Conservation (phyloP, 257 asterid genomes). For the Solanum appendiculatum region DNA sequence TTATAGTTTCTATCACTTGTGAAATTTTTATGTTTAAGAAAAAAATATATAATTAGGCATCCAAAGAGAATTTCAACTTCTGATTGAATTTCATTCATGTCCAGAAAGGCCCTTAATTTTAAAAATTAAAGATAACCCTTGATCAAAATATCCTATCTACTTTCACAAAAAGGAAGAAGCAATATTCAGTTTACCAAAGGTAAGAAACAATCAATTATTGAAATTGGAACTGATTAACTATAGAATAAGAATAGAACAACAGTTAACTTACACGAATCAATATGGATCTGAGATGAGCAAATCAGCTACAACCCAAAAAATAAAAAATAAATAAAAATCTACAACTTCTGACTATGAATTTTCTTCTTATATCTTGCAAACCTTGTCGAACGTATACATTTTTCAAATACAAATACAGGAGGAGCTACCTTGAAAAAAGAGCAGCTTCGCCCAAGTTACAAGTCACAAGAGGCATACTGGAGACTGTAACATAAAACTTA, state of each 20-base stretch:
- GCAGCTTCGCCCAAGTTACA: not conserved
- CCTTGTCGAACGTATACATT: not conserved
- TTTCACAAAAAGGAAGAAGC: not conserved
- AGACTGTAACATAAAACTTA: conserved; percentile 5
- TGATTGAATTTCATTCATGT: too few relatives aligned
- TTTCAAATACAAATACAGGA: not conserved
- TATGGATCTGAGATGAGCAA: not conserved
- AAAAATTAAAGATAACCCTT: too few relatives aligned
- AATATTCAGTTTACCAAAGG: not conserved
- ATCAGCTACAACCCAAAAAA: not conserved
- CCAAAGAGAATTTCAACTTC: too few relatives aligned
- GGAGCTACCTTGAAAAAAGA: not conserved
- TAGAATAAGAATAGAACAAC: not conserved
- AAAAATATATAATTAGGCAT: too few relatives aligned
- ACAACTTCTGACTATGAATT: not conserved
- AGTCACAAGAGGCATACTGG: not conserved
- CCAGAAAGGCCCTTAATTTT: too few relatives aligned
- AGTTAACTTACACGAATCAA: not conserved
- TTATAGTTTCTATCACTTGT: too few relatives aligned
- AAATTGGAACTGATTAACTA: not conserved
- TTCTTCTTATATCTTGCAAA: not conserved
- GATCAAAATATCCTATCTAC: not conserved
- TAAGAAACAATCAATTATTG: not conserved
- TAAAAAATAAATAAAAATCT: not conserved
- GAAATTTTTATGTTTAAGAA: too few relatives aligned